phyloP scores from a whole-genome alignment of 1,139 yeast genomes.

The Yamadazyma dushanensis region DNA sequence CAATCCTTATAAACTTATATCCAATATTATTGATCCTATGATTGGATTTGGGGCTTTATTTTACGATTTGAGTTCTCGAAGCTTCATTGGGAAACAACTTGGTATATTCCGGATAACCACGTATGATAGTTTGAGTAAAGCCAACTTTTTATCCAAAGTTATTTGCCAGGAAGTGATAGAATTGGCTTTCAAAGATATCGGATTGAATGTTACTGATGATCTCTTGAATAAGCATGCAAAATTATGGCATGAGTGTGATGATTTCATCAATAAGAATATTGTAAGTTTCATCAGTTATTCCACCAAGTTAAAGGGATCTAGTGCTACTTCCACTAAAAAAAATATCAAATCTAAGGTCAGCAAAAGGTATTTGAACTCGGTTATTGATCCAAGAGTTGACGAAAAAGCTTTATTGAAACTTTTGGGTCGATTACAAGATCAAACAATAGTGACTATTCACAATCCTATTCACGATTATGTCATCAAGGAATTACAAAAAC shows the following conservation, averaged over 20 bases:
- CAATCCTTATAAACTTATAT: conserved; percentile 40
- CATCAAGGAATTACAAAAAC: conserved; percentile 50
- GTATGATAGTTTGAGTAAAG: conserved; percentile 63
- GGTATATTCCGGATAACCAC: conserved; percentile 70
- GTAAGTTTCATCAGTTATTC: conserved; percentile 36
- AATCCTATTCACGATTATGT: conserved; percentile 76
- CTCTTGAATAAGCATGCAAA: conserved; percentile 52
- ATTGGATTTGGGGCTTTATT: conserved; percentile 67
- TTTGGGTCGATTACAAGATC: conserved; percentile 51
- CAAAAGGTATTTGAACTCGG: conserved; percentile 46
- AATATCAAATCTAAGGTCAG: conserved; percentile 46
- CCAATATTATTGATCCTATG: conserved; percentile 46
- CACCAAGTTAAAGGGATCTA: conserved; percentile 31
- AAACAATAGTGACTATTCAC: conserved; percentile 46
- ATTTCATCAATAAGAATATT: conserved; percentile 45
- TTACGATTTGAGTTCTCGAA: conserved; percentile 47
- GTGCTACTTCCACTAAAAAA: conserved; percentile 33
- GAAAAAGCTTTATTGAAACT: conserved; percentile 50
- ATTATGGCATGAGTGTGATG: conserved; percentile 64
- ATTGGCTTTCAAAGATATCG: conserved; percentile 56
- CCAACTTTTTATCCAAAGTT: conserved; percentile 57
- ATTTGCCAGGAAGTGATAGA: conserved; percentile 64
- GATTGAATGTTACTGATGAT: conserved; percentile 36
- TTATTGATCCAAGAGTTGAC: conserved; percentile 41
- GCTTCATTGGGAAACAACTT: conserved; percentile 62